Percentiles rank a stretch among this genome's conserved stretches.
These are phyloP conservation scores for Sparassis latifolia DNA, from an alignment of 1,284 basidiomycete genomes.

Conservation along the genomic window DNA sequence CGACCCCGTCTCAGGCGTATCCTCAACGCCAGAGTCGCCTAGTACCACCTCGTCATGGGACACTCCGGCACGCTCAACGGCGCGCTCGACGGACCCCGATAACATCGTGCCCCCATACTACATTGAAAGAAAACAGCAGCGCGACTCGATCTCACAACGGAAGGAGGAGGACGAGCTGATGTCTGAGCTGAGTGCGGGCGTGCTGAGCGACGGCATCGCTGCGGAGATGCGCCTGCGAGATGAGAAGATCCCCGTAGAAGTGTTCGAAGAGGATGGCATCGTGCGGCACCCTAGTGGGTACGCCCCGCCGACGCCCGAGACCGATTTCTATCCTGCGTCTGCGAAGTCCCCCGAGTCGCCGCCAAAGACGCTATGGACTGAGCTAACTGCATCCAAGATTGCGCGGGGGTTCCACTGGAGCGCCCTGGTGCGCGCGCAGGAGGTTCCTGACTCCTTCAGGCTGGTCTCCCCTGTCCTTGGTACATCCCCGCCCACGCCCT, in stretches of 20 bases:
- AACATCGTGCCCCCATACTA: constrained; percentile 22
- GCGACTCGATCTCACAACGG: constrained; percentile 20
- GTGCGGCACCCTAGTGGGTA: constrained; percentile 23
- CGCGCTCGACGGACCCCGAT: constrained; percentile 13
- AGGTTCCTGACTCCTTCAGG: constrained; percentile 2
- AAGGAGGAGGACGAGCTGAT: constrained; percentile 26
- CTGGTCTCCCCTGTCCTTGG: not conserved
- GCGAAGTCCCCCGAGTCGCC: constrained; percentile 16
- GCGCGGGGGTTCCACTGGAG: constrained; percentile 16
- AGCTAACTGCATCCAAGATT: constrained; percentile 6
- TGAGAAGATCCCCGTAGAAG: constrained; percentile 26
- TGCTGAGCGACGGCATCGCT: constrained; percentile 22
- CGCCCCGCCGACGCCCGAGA: constrained; percentile 22
- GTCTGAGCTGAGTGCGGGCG: constrained; percentile 23
- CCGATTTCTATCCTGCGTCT: constrained; percentile 20
- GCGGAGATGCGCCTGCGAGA: constrained; percentile 20
- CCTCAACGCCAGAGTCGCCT: constrained; percentile 4
- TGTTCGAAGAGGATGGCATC: constrained; percentile 16
- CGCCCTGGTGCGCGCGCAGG: constrained; percentile 11
- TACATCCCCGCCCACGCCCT: not conserved
- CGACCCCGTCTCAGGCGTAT: not conserved
- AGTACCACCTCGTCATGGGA: constrained; percentile 12
- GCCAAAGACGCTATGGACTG: constrained; percentile 15
- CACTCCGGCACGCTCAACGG: constrained; percentile 14
- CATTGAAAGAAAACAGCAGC: constrained; percentile 23